Base-by-base conservation (phyloP, 164 flowering plant genomes). In the Litsea cubeba region DNA sequence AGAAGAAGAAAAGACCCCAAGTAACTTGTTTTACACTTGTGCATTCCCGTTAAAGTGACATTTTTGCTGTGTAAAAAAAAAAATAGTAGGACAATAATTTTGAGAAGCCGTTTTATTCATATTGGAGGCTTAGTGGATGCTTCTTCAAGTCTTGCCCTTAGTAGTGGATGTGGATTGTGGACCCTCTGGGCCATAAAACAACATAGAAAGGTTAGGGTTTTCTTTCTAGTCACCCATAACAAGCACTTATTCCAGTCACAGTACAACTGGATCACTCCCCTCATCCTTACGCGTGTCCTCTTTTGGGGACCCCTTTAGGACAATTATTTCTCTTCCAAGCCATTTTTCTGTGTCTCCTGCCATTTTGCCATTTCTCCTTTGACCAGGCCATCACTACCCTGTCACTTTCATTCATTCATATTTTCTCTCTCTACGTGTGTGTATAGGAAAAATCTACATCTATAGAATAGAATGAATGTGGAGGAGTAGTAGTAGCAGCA, bases 141-240 rank as follows among this genome's bases (percentile, higher is more conserved):
- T 40, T 40, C 46, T 40, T 40, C 46, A 40, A 40, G 46, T 40
- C 46, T 2, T 40, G 46, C 46, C 46, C 11, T 40, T 0, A 0
- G 46, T 40, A 40, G 46, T 40, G 46, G 46, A 40, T 40, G 46
- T 40, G 46, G 46, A 40, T 40, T 40, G 46, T 40, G 46, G 46
- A 40, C 46, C 46, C 46, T 40, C 46, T 54, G 18, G 6, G 17
- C 4, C 17, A 54, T 18, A 54, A 7, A 54, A 17, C 60, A 54
- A n/a, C 14, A 25, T 63, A 10, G 66, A n/a, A 63, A 25, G 66
- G 66, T 63, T 25, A 63, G 66, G 66, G 66, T 12, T 63, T 63
- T 25, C 66, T 63, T 63, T 25, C 15, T 1, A 14, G 28, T 25
- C 25, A 60, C 63, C 28, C 25, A 17, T 6, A 12, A 25, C 66